These are phyloP conservation scores for Alternaria infectoria DNA, from an alignment of 2,329 filamentous ascomycete genomes.

Conservation along the genomic window DNA sequence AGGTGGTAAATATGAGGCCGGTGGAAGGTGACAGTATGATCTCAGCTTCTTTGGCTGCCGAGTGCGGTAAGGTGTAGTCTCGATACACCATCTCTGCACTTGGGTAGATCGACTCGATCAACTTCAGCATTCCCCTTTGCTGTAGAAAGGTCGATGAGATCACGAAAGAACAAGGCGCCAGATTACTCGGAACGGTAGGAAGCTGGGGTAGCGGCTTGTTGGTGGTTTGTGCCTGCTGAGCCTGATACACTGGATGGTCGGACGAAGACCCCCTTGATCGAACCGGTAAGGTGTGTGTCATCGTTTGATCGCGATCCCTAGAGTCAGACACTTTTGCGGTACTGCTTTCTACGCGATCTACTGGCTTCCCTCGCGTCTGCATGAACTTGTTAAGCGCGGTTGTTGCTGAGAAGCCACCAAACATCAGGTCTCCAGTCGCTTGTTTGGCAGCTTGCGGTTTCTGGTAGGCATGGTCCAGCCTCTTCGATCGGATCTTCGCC, in stretches of 20 bases:
- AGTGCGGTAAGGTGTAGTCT: conserved; percentile 56
- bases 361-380: conserved; percentile 51
- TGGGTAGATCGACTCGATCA: conserved; percentile 59
- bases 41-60: conserved; percentile 66
- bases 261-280: not conserved
- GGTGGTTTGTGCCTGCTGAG: not conserved
- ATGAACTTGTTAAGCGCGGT: conserved; percentile 59
- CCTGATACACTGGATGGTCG: not conserved
- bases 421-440: conserved; percentile 33
- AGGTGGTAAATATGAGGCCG: conserved; percentile 72
- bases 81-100: conserved; percentile 64
- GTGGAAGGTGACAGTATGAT: conserved; percentile 72
- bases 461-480: not conserved
- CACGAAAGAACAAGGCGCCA: conserved; percentile 53
- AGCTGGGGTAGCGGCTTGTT: conserved; percentile 26
- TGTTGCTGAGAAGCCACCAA: conserved; percentile 50
- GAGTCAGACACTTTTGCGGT: not conserved
- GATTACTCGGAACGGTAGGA: conserved; percentile 24
- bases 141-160: conserved; percentile 57
- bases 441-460: not conserved
- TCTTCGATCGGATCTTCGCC: not conserved
- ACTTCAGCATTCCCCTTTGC: conserved; percentile 57
- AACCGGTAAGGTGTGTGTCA: not conserved
- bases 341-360: not conserved
- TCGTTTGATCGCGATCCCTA: too few relatives aligned